Evolutionary conservation across 2,329 filamentous ascomycete genomes (phyloP), one percentile per base, ranked within the genome.

Genomic region (Aureobasidium subglaciale): DNA sequence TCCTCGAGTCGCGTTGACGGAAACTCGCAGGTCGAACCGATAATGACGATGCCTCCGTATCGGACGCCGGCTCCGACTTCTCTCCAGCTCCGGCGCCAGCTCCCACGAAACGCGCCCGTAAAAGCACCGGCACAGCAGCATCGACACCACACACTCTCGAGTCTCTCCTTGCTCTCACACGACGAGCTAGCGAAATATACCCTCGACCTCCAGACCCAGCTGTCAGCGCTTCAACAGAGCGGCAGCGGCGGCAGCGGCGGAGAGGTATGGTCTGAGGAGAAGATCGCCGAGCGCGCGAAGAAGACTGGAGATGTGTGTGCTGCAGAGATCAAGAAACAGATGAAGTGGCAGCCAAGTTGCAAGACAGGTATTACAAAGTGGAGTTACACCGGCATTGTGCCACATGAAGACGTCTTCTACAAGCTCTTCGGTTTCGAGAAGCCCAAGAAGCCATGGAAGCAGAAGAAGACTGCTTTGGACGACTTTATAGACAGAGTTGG

Each of bases 361-460:
- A 52, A 52, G 34, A 40, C 16, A 15, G 34, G 25, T 15, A 52
- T 11, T 20, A 40, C 34, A 15, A 52, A 40, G 11, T 30, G 34
- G 24, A 24, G 25, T 4, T 30, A 52, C 24, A 52, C 35, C 4
- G 45, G 45, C 18, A 49, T 49, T 22, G 30, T 52, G 9, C 24
- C 48, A 3, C 35, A 41, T 22, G 24, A 52, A 6, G 48, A 52
- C 16, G 48, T 52, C 24, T 52, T 52, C 8, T 29, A 49, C 16
- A 29, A 52, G 25, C 35, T 52, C n/a, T 52, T 52, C 6, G 46
- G 34, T 2, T 50, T 40, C 9, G 34, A 40, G 24, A 52, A 52
- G 35, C 35, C 48, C 3, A 52, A 38, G 2, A 50, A 50, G 34
- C 18, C 34, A 18, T 50, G 46, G 46, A 38, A 50, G 46, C 32